Evolutionary conservation across 2,329 filamentous ascomycete genomes (phyloP).

Genomic region (Furcasterigmium sp.): DNA sequence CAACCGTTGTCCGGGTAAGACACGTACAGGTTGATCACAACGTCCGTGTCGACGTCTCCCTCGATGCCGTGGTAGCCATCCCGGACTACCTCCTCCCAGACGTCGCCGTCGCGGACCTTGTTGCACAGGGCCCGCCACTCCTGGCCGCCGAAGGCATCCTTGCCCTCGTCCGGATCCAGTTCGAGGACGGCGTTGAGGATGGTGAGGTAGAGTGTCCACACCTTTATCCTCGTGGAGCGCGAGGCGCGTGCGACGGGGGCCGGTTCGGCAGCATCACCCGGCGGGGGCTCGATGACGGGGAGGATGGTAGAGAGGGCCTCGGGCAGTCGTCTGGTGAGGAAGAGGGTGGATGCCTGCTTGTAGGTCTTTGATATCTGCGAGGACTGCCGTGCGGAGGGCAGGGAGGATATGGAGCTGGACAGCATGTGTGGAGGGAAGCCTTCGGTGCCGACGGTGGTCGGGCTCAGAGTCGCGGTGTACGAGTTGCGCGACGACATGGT

Average conservation of each 20-base stretch:
- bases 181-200: conserved; percentile 89
- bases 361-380: conserved; percentile 86
- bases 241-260: conserved; percentile 78
- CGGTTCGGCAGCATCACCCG: conserved; percentile 44
- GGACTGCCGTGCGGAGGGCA: conserved; percentile 55
- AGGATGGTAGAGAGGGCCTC: conserved; percentile 83
- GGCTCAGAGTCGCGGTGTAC: conserved; percentile 37
- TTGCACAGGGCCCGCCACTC: conserved; percentile 78
- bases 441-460: conserved; percentile 28
- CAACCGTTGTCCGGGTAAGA: neutral
- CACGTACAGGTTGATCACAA: conserved; percentile 79
- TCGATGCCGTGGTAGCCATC: conserved; percentile 85
- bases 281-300: conserved; percentile 66
- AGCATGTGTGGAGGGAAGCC: conserved; percentile 47
- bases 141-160: conserved; percentile 76
- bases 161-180: conserved; percentile 84
- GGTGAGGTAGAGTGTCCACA: conserved; percentile 96
- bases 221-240: conserved; percentile 80
- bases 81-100: conserved; percentile 92
- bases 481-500: conserved; percentile 39
- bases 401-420: conserved; percentile 64
- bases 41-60: conserved; percentile 88
- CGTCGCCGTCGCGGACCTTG: conserved; percentile 79
- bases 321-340: conserved; percentile 86
- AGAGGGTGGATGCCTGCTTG: conserved; percentile 88